These are phyloP conservation scores for Pythium guiyangense DNA, from an alignment of 352 stramenopile species.

Conservation along the genomic window DNA sequence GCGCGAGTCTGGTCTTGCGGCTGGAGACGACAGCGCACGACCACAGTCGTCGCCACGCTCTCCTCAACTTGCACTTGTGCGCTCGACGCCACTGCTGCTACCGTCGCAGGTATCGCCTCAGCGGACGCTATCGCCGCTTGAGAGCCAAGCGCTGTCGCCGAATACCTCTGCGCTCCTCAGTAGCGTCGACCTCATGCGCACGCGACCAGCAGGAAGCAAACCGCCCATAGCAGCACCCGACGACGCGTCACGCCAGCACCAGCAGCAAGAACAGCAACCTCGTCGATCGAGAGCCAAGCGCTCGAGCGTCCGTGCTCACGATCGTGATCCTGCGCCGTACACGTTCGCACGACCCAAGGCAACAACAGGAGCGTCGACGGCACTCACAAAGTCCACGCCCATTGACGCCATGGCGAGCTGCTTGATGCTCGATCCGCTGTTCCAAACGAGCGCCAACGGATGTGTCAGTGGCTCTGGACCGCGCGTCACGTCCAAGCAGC, in stretches of 20 bases:
- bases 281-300: no score
- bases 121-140: neutral
- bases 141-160: neutral
- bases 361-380: constrained; percentile 17
- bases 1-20: neutral
- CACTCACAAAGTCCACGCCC: neutral
- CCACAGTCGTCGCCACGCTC: neutral
- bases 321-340: constrained; percentile 15
- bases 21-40: neutral
- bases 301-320: neutral
- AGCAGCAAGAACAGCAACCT: no score
- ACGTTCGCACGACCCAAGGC: constrained; percentile 46
- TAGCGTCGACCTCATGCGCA: constrained; percentile 29
- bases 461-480: neutral
- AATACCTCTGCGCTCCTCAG: constrained; percentile 5
- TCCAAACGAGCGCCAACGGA: constrained; percentile 22
- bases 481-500: neutral
- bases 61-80: constrained; percentile 5
- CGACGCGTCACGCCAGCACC: no score
- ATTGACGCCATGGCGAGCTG: constrained; percentile 9
- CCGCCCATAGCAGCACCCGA: neutral
- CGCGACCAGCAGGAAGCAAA: constrained; percentile 24
- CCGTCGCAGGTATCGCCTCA: neutral
- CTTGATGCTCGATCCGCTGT: constrained; percentile 70
- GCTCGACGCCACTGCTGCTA: constrained; percentile 8